These are phyloP conservation scores for Colletotrichum noveboracense DNA, from an alignment of 2,329 filamentous ascomycete species.

Conservation along the genomic window DNA sequence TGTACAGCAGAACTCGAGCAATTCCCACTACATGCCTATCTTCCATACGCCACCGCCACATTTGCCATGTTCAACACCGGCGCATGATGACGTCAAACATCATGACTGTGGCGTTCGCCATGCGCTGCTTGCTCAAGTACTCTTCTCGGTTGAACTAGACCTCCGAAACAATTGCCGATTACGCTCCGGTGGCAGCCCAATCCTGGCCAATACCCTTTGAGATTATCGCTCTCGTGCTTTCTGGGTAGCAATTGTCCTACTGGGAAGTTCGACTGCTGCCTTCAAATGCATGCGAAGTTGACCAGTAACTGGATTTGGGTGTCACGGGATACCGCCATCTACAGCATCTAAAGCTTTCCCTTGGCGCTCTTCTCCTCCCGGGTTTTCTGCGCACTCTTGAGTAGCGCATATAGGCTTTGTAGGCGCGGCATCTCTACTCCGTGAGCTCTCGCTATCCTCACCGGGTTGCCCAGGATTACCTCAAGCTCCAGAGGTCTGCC, in stretches of 20 bases:
- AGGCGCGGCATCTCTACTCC: conserved; percentile 70
- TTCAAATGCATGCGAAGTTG: neutral
- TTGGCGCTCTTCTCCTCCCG: conserved; percentile 40
- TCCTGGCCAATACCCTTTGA: neutral
- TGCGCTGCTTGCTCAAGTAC: neutral
- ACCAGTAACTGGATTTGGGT: neutral
- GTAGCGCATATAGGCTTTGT: conserved; percentile 70
- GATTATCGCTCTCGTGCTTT: neutral
- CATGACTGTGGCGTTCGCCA: neutral
- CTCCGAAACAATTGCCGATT: neutral
- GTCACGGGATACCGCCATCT: neutral
- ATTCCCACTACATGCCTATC: neutral
- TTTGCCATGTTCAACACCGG: neutral
- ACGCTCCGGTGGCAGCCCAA: neutral
- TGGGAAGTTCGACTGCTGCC: neutral
- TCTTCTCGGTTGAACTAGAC: neutral
- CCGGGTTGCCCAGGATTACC: conserved; percentile 74
- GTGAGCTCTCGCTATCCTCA: conserved; percentile 65
- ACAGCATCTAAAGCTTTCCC: conserved; percentile 38
- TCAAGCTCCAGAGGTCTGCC: conserved; percentile 72
- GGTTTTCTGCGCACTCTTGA: conserved; percentile 65
- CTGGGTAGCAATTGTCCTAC: neutral
- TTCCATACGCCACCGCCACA: neutral
- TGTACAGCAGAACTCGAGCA: neutral
- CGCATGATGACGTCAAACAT: neutral